Percentiles rank a stretch among this genome's conserved stretches.
Evolutionary conservation across 208 protist species (phyloP).

Genomic region (Trypanosoma cruzi): DNA sequence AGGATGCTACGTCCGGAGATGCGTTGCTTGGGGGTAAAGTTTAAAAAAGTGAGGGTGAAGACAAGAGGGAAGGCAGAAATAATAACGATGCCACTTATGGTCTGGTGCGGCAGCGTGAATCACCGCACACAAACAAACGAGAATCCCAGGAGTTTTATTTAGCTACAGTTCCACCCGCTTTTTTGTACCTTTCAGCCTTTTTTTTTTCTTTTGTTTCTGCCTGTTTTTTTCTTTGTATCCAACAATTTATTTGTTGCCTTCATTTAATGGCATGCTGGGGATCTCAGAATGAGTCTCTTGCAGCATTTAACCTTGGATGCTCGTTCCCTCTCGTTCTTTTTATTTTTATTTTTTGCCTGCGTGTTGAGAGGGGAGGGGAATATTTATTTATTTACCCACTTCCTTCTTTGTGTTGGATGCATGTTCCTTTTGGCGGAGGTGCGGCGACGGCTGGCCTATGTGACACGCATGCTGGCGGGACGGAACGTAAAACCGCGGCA

Average conservation of each 20-base stretch:
- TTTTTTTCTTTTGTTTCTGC: not conserved
- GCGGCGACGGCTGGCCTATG: not conserved
- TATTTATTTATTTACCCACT: too few species aligned
- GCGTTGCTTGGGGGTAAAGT: not conserved
- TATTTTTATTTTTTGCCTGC: not conserved
- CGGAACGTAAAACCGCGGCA: too few species aligned
- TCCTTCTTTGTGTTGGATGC: not conserved
- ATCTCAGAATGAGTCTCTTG: not conserved
- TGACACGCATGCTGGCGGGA: not conserved
- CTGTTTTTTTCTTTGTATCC: not conserved
- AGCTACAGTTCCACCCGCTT: not conserved
- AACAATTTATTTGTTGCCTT: not conserved
- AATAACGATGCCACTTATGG: not conserved
- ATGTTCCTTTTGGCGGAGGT: too few species aligned
- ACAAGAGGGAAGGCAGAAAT: not conserved
- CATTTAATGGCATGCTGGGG: not conserved
- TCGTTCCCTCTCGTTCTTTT: not conserved
- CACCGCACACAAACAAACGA: not conserved
- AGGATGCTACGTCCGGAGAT: not conserved
- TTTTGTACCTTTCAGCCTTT: not conserved
- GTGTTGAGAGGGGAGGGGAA: too few species aligned
- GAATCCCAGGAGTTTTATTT: not conserved
- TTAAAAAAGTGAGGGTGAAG: too few species aligned
- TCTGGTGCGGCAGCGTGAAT: not conserved
- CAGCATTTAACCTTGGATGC: not conserved